Percentiles rank a stretch among this genome's conserved stretches.
Evolutionary conservation across 208 protist genomes (phyloP).

Genomic region (Spongospora subterranea): DNA sequence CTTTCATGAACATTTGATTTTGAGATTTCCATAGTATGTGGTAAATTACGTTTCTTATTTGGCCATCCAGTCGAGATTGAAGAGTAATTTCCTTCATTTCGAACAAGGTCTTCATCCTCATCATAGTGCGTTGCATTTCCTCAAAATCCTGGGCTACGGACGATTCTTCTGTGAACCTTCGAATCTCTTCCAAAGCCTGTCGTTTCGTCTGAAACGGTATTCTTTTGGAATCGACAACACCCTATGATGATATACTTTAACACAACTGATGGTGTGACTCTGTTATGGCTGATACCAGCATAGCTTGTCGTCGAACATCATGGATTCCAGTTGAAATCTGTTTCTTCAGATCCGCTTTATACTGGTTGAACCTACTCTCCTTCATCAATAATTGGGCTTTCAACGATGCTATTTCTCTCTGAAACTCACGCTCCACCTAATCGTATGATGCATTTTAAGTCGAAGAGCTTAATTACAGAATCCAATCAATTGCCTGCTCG

Average conservation of each 20-base stretch:
- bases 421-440: conserved; percentile 16
- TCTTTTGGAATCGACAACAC: conserved; percentile 12
- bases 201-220: conserved; percentile 43
- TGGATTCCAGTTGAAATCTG: background rate
- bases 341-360: conserved; percentile 33
- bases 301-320: conserved; percentile 30
- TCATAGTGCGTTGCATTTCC: conserved; percentile 32
- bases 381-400: conserved; percentile 24
- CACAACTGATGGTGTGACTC: background rate
- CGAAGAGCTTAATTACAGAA: background rate
- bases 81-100: conserved; percentile 46
- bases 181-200: background rate
- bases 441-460: background rate
- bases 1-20: background rate
- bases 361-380: conserved; percentile 7
- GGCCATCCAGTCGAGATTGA: background rate
- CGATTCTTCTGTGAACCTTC: conserved; percentile 37
- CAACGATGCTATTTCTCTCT: conserved; percentile 14
- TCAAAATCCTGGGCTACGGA: background rate
- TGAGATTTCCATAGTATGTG: background rate
- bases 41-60: conserved; percentile 8
- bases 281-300: background rate
- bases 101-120: conserved; percentile 38
- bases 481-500: conserved; percentile 1
- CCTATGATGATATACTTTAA: background rate